A percentile compares a stretch with the other conserved stretches of the same genome.
These are phyloP conservation scores for Melanomma pulvis-pyrius DNA, from an alignment of 495 filamentous ascomycete genomes.

Conservation along the genomic window DNA sequence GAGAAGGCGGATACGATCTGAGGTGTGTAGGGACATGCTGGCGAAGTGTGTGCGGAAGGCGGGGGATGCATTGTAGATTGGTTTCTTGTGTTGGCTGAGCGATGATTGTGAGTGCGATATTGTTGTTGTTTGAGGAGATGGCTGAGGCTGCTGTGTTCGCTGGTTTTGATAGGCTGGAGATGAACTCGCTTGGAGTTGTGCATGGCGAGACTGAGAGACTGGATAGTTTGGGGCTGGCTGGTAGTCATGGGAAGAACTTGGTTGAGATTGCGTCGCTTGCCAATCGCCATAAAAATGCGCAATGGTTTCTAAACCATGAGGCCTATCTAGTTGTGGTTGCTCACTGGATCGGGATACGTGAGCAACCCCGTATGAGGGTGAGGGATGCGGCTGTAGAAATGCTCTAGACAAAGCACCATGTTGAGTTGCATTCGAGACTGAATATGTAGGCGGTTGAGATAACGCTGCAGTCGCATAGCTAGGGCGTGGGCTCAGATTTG, in stretches of 20 bases:
- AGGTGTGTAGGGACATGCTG: slow-evolving; percentile 1
- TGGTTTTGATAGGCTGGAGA: too few species aligned
- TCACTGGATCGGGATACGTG: not conserved
- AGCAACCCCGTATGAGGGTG: not conserved
- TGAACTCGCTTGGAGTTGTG: too few species aligned
- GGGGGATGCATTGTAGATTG: not conserved
- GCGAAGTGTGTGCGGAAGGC: slow-evolving; percentile 5
- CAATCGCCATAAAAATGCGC: not conserved
- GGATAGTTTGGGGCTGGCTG: too few species aligned
- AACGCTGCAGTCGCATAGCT: too few species aligned
- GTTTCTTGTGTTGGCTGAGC: not conserved
- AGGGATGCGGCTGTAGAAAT: not conserved
- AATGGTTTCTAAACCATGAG: not conserved
- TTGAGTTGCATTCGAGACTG: not conserved
- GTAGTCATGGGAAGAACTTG: too few species aligned
- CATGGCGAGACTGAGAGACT: too few species aligned
- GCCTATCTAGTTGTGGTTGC: not conserved
- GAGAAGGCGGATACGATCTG: slow-evolving; percentile 7
- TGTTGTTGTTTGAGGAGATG: too few species aligned
- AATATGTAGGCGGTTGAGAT: too few species aligned
- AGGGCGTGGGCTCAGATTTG: not conserved
- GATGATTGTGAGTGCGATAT: too few species aligned
- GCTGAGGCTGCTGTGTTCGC: too few species aligned
- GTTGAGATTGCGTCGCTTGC: not conserved
- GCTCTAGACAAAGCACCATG: not conserved